Conservation (phyloP, 805 yeast species). For the Yamadazyma olivae region DNA sequence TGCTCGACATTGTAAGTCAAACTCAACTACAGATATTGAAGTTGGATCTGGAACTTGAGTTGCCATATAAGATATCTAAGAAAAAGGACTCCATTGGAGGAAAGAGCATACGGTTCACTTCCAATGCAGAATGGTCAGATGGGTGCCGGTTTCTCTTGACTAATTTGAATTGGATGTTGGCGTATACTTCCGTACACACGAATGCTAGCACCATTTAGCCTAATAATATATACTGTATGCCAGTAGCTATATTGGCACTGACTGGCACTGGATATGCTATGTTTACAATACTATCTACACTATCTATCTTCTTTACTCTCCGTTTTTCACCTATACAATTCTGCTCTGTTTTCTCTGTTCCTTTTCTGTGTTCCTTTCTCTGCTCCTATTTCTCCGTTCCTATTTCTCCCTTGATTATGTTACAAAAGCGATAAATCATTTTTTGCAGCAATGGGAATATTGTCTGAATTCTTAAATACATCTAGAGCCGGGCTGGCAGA, state of each 20-base stretch:
- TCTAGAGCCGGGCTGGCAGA: too few species aligned
- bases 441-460: too few species aligned
- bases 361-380: too few species aligned
- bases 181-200: constrained; percentile 55
- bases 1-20: constrained; percentile 58
- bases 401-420: too few species aligned
- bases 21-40: constrained; percentile 43
- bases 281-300: not conserved
- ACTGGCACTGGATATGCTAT: not conserved
- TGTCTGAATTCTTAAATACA: too few species aligned
- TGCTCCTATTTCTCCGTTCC: too few species aligned
- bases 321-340: too few species aligned
- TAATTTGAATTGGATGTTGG: constrained; percentile 76
- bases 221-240: too few species aligned
- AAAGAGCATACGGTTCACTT: constrained; percentile 65
- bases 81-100: constrained; percentile 71
- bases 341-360: too few species aligned
- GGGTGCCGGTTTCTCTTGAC: constrained; percentile 82
- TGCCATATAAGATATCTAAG: constrained; percentile 67
- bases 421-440: too few species aligned
- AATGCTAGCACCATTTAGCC: not conserved
- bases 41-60: constrained; percentile 53
- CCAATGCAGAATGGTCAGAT: constrained; percentile 83
- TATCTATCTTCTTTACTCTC: too few species aligned
- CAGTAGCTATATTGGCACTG: not conserved